Conservation (phyloP, 148 eudicot species). For the Vaccinium macrocarpon region DNA sequence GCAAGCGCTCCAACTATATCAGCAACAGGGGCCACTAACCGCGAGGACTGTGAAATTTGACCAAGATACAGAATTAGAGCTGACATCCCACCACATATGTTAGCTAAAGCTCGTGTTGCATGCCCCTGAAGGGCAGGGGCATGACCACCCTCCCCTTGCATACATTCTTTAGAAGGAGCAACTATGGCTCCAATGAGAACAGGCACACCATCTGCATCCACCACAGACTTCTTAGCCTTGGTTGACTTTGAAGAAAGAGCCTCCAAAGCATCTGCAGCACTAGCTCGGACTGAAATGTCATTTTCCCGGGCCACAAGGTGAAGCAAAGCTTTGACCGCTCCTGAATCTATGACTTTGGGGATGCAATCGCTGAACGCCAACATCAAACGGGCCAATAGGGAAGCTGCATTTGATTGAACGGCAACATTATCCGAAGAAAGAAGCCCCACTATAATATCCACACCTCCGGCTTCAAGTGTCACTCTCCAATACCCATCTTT, state of each 20-base stretch:
- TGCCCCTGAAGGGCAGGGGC: constrained; percentile 63
- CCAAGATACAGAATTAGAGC: constrained; percentile 65
- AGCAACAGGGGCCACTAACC: constrained; percentile 68
- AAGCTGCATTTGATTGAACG: constrained; percentile 82
- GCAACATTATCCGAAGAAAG: constrained; percentile 61
- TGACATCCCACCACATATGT: constrained; percentile 77
- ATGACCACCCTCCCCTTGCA: constrained; percentile 74
- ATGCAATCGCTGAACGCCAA: constrained; percentile 65
- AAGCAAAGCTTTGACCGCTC: constrained; percentile 61
- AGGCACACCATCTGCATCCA: constrained; percentile 69
- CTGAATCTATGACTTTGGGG: constrained; percentile 63
- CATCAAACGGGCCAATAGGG: constrained; percentile 69
- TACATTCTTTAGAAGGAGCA: constrained; percentile 81
- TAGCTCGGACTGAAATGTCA: constrained; percentile 67
- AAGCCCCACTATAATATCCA: constrained; percentile 68
- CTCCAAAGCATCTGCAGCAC: constrained; percentile 83
- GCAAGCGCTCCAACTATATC: constrained; percentile 85
- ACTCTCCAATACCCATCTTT: constrained; percentile 76
- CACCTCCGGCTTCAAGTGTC: constrained; percentile 83
- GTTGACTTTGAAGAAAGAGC: constrained; percentile 62
- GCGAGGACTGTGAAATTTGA: constrained; percentile 65
- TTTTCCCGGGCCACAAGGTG: constrained; percentile 55
- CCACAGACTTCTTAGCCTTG: constrained; percentile 56
- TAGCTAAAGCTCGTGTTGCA: constrained; percentile 66
- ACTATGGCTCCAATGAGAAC: constrained; percentile 69